phyloP scores from a whole-genome alignment of 129 eudicot species.

The Helichrysum umbraculigerum region DNA sequence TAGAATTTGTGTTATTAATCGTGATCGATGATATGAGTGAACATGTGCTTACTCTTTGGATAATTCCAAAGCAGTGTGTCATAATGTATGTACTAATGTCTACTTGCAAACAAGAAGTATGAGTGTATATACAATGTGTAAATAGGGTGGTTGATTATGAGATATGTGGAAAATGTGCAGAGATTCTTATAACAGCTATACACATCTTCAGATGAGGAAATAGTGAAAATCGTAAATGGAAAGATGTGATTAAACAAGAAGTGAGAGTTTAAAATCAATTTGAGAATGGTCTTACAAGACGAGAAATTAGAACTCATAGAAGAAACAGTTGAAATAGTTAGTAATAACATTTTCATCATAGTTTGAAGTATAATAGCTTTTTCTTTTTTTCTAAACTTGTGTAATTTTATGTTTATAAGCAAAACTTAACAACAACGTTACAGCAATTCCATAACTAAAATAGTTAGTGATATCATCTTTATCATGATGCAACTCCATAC shows the following conservation, averaged over 20 bases:
- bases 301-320: neutral
- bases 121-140: conserved; percentile 3
- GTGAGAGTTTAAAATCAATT: neutral
- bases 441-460: neutral
- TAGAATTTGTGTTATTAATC: neutral
- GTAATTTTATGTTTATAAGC: neutral
- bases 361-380: no score
- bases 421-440: neutral
- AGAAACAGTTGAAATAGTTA: neutral
- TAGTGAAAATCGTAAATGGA: neutral
- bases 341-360: no score
- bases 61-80: neutral
- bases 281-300: neutral
- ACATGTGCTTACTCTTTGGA: conserved; percentile 11
- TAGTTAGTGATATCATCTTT: neutral
- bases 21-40: neutral
- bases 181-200: neutral
- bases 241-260: conserved; percentile 4
- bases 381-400: no score
- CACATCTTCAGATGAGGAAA: conserved; percentile 1
- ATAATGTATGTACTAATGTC: neutral
- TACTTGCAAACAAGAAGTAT: neutral
- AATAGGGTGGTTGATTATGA: conserved; percentile 6
- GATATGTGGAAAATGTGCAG: conserved; percentile 8
- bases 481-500: no score